Evolutionary conservation across 805 yeast species (phyloP), one percentile per base, ranked within the genome.

Genomic region (Candida orba): DNA sequence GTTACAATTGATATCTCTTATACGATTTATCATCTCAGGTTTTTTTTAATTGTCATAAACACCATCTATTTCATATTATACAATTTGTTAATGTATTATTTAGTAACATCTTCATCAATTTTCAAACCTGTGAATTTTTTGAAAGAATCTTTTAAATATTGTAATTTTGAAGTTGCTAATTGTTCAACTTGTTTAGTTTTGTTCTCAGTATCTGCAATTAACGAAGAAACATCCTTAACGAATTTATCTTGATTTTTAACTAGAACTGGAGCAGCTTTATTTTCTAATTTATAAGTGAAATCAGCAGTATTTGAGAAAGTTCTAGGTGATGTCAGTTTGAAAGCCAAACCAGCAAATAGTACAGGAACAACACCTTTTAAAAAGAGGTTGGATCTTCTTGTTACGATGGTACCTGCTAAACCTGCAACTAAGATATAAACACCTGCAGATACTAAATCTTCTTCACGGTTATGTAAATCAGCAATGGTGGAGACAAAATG

Each of bases 381-480:
- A 3, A 80, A 41, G 20, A 80, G 51, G 44, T 78, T 78, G 45
- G 84, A 71, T 53, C 81, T 78, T 55, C 95, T 83, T 2, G 93
- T 77, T 40, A 80, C 53, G 41, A 87, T 80, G 37, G 83, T 74
- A 33, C 95, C 95, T 8, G 87, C 66, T 43, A 88, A 68, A 3
- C 78, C 72, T 13, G 87, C 89, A 25, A 86, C 75, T 9, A 78
- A 58, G 34, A 88, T 70, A 59, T 85, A 88, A 27, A 85, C 62
- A 4, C 79, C 64, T 49, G 82, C 83, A 13, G 95, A 93, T 40
- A 84, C 69, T 40, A 86, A 63, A 39, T 78, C 84, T 65, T 88
- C 95, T 35, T 71, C 63, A 52, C 68, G 76, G 47, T 75, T 70
- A 59, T 81, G 88, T 51, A 88, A 70, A 14, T 70, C 69, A 24